Conservation (phyloP, 371 early-diverging fungal genomes). For the Haplosporangium sp. region DNA sequence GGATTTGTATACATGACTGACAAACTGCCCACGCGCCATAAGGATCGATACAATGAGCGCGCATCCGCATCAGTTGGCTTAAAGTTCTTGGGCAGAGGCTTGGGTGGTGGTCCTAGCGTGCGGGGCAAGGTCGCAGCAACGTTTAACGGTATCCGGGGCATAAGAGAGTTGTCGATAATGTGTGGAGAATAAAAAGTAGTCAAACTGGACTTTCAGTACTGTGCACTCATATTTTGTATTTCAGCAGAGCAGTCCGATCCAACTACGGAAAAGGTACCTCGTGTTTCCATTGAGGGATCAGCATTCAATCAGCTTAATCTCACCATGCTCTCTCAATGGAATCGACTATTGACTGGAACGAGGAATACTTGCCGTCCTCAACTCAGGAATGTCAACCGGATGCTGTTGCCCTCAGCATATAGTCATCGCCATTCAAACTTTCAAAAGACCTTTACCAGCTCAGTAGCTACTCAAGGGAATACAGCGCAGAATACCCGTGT, state of each 20-base stretch:
- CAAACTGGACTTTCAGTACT: background rate
- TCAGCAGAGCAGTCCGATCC: background rate
- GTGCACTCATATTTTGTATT: slow-evolving; percentile 8
- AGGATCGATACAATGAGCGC: slow-evolving; percentile 46
- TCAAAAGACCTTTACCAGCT: background rate
- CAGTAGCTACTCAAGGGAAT: background rate
- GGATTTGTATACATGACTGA: slow-evolving; percentile 50
- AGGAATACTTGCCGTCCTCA: slow-evolving; percentile 6
- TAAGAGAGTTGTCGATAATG: background rate
- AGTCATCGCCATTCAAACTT: background rate
- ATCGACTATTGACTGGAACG: slow-evolving; percentile 17
- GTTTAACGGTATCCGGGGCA: slow-evolving; percentile 51
- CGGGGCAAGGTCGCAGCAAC: slow-evolving; percentile 38
- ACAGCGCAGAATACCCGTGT: slow-evolving; percentile 67
- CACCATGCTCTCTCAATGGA: slow-evolving; percentile 37
- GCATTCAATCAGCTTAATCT: background rate
- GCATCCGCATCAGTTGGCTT: slow-evolving; percentile 42
- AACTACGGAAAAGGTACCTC: background rate
- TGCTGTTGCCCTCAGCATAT: background rate
- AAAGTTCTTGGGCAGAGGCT: slow-evolving; percentile 29
- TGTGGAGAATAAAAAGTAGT: background rate
- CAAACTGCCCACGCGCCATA: slow-evolving; percentile 45
- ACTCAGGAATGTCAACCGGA: too few relatives aligned
- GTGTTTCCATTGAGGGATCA: too few relatives aligned
- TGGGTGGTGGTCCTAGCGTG: slow-evolving; percentile 38